Evolutionary conservation across 768 basidiomycete genomes (phyloP), one percentile per base, ranked within the genome.

Genomic region (Pisolithus orientalis): DNA sequence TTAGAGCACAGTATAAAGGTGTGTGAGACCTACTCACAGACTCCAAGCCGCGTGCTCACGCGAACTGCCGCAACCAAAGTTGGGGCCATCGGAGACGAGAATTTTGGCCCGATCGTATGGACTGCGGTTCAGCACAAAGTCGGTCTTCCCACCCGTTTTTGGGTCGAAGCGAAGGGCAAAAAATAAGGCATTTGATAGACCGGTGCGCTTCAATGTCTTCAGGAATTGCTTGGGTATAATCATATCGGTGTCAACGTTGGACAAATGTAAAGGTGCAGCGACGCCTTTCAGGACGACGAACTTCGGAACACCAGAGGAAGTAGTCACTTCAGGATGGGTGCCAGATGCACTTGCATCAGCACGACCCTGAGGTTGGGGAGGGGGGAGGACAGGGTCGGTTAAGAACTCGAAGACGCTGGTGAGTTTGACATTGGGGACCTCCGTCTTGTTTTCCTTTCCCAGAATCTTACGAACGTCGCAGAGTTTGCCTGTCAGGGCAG

Each of bases 161-260:
- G 84, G 80, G 62, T 92, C 81, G 63, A 84, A 85, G 45, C 92
- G 81, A 39, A 89, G 72, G n/a, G 86, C 79, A 65, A 78, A 86
- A 76, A 95, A 95, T 47, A 93, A 72, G 17, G 87, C 90, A 51
- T 85, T 73, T 7, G 89, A 87, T 44, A 95, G 77, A 43, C 92
- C 92, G 39, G 92, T 93, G 50, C 92, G 80, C 68, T 93, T 90
- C 61, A 95, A 71, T 0, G 92, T 94, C 71, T 94, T 94, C 68
- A 94, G 71, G 75, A 94, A 94, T 62, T 93, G 91, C 62, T 94
- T 93, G 3, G 92, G 92, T 63, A 94, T 93, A 66, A 95, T 91
- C 82, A 87, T 88, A 62, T 95, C 92, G 44, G 92, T 95, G 70
- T 95, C 92, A 56, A 94, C 84, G 59, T 92, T 91, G 55, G 85